These are phyloP conservation scores for Pseudogymnoascus sp. DNA, from an alignment of 2,329 filamentous ascomycete species.

Conservation along the genomic window DNA sequence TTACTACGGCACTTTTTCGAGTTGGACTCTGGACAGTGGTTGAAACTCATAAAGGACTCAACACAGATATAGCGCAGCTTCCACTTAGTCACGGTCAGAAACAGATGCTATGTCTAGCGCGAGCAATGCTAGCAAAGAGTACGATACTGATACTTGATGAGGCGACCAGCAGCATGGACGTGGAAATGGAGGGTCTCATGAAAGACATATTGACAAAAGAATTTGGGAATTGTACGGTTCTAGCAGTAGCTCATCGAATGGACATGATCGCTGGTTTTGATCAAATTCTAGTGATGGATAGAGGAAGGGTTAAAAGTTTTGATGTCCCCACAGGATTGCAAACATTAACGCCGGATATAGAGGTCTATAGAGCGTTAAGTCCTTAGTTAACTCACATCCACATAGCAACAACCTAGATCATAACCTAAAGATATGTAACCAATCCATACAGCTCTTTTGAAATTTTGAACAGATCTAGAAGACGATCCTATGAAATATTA, in stretches of 20 bases:
- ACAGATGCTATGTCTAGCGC: slow-evolving; percentile 44
- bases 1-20: slow-evolving; percentile 38
- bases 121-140: slow-evolving; percentile 36
- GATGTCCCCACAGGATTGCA: neutral
- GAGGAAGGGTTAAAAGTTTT: slow-evolving; percentile 15
- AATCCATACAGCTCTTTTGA: too few species aligned
- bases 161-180: slow-evolving; percentile 28
- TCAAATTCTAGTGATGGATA: slow-evolving; percentile 26
- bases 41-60: slow-evolving; percentile 33
- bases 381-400: neutral
- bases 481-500: neutral
- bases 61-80: slow-evolving; percentile 27
- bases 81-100: slow-evolving; percentile 40
- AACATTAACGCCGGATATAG: neutral
- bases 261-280: slow-evolving; percentile 28
- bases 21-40: slow-evolving; percentile 41
- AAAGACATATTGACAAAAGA: slow-evolving; percentile 26
- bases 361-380: neutral
- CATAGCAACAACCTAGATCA: too few species aligned
- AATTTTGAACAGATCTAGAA: too few species aligned
- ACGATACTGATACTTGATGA: slow-evolving; percentile 31
- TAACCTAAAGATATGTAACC: too few species aligned
- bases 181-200: slow-evolving; percentile 19
- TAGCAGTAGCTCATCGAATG: slow-evolving; percentile 29
- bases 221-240: slow-evolving; percentile 27